Evolutionary conservation across 805 yeast species (phyloP).

Genomic region (Cyberlindnera lachancei): DNA sequence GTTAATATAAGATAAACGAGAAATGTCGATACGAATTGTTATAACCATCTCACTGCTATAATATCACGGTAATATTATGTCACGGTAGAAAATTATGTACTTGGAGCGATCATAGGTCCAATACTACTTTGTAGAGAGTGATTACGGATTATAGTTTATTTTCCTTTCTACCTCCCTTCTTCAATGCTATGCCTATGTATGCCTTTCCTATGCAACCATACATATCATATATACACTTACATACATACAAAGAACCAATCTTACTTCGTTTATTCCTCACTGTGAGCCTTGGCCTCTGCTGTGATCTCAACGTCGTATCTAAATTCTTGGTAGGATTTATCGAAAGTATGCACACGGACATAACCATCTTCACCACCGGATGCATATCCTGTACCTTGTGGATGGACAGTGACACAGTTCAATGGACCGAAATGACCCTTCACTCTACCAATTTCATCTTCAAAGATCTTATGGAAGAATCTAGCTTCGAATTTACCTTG

Average conservation of each 20-base stretch:
- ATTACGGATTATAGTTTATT: too few relatives aligned
- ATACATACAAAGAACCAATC: too few relatives aligned
- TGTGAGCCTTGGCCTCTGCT: constrained; percentile 35
- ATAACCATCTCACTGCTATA: too few relatives aligned
- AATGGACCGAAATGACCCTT: constrained; percentile 99
- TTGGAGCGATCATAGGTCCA: too few relatives aligned
- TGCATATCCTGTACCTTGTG: constrained; percentile 88
- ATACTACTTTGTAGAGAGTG: too few relatives aligned
- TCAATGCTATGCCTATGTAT: too few relatives aligned
- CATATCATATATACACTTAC: too few relatives aligned
- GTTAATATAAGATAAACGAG: too few relatives aligned
- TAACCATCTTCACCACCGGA: constrained; percentile 99
- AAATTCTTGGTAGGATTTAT: constrained; percentile 87
- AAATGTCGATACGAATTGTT: too few relatives aligned
- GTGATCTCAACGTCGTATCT: constrained; percentile 87
- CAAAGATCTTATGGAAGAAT: constrained; percentile 89
- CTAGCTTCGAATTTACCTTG: constrained; percentile 97
- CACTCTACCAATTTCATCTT: constrained; percentile 94
- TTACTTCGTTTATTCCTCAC: constrained; percentile 2
- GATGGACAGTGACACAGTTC: constrained; percentile 88
- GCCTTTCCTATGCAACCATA: background rate
- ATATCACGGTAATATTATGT: too few relatives aligned
- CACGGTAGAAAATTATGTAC: too few relatives aligned
- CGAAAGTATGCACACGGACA: constrained; percentile 89
- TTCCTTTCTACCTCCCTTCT: too few relatives aligned